Evolutionary conservation across 305 asterid genomes (phyloP).

Genomic region (Lippia alba): DNA sequence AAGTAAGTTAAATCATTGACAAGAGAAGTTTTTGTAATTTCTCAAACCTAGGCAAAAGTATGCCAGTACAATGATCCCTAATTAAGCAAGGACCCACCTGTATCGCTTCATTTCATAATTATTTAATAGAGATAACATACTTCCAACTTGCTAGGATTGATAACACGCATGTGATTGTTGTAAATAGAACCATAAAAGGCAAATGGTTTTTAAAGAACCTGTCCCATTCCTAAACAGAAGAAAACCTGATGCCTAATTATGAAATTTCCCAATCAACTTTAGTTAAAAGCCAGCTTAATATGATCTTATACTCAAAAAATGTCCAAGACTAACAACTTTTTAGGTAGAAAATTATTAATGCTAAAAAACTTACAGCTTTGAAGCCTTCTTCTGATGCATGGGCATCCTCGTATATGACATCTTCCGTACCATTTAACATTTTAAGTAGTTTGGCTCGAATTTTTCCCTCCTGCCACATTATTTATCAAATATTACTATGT

Average conservation of each 20-base stretch:
- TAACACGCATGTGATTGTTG: background rate
- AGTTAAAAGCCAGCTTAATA: background rate
- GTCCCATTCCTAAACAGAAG: background rate
- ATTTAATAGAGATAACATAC: background rate
- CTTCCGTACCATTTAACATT: slow-evolving; percentile 59
- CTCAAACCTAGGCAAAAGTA: too few relatives aligned
- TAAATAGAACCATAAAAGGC: background rate
- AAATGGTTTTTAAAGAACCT: background rate
- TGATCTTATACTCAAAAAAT: slow-evolving; percentile 11
- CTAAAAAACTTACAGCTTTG: slow-evolving; percentile 76
- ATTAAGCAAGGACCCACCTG: too few relatives aligned
- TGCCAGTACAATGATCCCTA: too few relatives aligned
- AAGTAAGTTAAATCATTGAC: too few relatives aligned
- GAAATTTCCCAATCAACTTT: slow-evolving; percentile 1
- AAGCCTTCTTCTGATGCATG: slow-evolving; percentile 82
- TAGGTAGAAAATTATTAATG: slow-evolving; percentile 7
- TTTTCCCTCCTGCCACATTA: slow-evolving; percentile 82
- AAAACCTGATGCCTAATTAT: background rate
- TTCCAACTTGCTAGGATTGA: background rate
- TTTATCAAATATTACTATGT: slow-evolving; percentile 30
- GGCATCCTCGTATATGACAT: slow-evolving; percentile 72
- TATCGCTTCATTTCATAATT: too few relatives aligned
- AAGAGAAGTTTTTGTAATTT: too few relatives aligned
- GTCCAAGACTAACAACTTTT: slow-evolving; percentile 13
- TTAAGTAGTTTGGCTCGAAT: slow-evolving; percentile 70